Evolutionary conservation across 2,329 filamentous ascomycete genomes (phyloP).

Genomic region (Trichoderma semiorbis): DNA sequence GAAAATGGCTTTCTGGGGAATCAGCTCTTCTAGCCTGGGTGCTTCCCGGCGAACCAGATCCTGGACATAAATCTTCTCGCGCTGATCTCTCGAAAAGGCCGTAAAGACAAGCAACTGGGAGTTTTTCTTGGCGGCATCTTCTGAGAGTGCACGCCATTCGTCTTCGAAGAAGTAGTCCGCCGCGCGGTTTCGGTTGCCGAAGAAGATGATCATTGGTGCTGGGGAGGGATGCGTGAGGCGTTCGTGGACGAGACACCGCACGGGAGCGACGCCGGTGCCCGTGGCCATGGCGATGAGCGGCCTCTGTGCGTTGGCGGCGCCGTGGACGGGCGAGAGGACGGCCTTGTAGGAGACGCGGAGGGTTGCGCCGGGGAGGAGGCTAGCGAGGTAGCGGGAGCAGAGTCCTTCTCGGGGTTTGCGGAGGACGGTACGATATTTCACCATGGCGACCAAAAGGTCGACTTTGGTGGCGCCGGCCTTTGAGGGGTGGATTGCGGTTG

Average conservation of each 20-base stretch:
- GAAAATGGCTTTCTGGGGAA: conserved; percentile 44
- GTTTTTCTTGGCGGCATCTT: conserved; percentile 19
- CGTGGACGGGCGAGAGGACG: conserved; percentile 42
- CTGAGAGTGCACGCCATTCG: conserved; percentile 59
- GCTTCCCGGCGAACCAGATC: conserved; percentile 48
- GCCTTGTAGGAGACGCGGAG: conserved; percentile 59
- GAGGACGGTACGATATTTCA: conserved; percentile 87
- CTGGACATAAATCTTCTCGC: conserved; percentile 54
- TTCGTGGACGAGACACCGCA: conserved; percentile 77
- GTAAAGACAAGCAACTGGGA: conserved; percentile 35
- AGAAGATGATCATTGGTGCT: conserved; percentile 64
- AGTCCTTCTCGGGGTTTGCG: conserved; percentile 81
- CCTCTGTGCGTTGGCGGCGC: conserved; percentile 34
- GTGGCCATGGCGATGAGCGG: conserved; percentile 78
- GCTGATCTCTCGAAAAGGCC: conserved; percentile 48
- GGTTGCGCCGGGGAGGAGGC: conserved; percentile 54
- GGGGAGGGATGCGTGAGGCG: conserved; percentile 41
- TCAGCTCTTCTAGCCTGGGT: conserved; percentile 29
- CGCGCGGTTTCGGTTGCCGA: conserved; percentile 71
- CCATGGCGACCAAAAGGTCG: conserved; percentile 78
- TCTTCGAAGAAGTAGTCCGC: conserved; percentile 79
- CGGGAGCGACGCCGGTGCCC: conserved; percentile 82
- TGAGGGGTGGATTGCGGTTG: conserved; percentile 31
- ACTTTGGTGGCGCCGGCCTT: conserved; percentile 44
- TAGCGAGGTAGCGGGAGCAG: conserved; percentile 80